These are phyloP conservation scores for Senna tora DNA, from an alignment of 306 rosid genomes.

Conservation along the genomic window DNA sequence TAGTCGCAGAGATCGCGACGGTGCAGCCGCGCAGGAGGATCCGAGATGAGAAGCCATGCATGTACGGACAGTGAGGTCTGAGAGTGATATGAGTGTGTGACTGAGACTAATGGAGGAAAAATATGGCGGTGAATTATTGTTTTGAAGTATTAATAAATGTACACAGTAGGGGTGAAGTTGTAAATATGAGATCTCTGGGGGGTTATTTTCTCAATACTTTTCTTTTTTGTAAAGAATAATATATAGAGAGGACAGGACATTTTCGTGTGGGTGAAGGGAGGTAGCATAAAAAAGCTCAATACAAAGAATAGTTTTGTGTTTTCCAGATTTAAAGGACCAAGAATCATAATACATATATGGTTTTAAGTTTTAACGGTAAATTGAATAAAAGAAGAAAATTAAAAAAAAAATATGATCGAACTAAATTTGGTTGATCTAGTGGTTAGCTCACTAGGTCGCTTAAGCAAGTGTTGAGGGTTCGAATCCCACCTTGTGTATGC, in stretches of 20 bases:
- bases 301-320: no score
- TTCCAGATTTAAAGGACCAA: no score
- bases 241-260: neutral
- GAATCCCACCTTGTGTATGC: no score
- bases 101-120: neutral
- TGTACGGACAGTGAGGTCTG: neutral
- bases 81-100: neutral
- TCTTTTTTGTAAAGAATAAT: neutral
- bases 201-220: neutral
- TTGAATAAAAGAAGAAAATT: no score
- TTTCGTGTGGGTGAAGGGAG: conserved; percentile 40
- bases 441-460: no score
- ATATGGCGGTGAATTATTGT: conserved; percentile 28
- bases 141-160: neutral
- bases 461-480: no score
- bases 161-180: neutral
- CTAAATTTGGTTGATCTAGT: no score
- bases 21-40: conserved; percentile 33
- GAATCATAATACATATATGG: no score
- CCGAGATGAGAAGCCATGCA: conserved; percentile 60
- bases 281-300: neutral
- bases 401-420: no score
- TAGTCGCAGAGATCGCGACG: conserved; percentile 31
- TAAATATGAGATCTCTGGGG: neutral
- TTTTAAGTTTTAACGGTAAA: no score